These are phyloP conservation scores for Yamadazyma endophytica DNA, from an alignment of 805 yeast genomes.

Conservation along the genomic window DNA sequence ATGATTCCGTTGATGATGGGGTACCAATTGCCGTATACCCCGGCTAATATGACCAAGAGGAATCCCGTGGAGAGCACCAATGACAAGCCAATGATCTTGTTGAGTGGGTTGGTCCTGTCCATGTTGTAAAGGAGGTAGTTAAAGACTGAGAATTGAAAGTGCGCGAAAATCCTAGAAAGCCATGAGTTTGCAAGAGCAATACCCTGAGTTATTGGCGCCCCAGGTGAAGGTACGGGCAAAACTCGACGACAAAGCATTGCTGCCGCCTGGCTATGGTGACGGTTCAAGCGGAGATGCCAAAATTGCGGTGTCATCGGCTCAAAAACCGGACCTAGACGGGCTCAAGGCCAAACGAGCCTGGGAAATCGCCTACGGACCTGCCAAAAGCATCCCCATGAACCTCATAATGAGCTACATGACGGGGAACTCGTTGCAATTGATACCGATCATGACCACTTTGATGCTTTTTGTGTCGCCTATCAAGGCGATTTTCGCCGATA, in stretches of 20 bases:
- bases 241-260: conserved; percentile 5
- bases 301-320: not conserved
- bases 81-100: conserved; percentile 72
- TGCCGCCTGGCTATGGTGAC: conserved; percentile 15
- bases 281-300: conserved; percentile 1
- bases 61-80: conserved; percentile 85
- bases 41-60: conserved; percentile 79
- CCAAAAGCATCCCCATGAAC: conserved; percentile 85
- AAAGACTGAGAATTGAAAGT: no score
- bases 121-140: no score
- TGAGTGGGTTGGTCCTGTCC: conserved; percentile 69
- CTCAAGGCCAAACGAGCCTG: conserved; percentile 67
- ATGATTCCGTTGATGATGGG: conserved; percentile 65
- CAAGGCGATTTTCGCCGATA: conserved; percentile 58
- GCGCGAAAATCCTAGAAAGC: no score
- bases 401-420: conserved; percentile 88
- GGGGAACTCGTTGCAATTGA: conserved; percentile 83
- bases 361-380: conserved; percentile 81
- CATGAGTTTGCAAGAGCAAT: conserved; percentile 1
- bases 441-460: conserved; percentile 85
- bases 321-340: conserved; percentile 18
- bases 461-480: conserved; percentile 79
- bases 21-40: conserved; percentile 85
- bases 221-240: conserved; percentile 6
- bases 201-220: conserved; percentile 11